Conservation (phyloP, 345 rosid genomes). For the Abelmoschus esculentus region DNA sequence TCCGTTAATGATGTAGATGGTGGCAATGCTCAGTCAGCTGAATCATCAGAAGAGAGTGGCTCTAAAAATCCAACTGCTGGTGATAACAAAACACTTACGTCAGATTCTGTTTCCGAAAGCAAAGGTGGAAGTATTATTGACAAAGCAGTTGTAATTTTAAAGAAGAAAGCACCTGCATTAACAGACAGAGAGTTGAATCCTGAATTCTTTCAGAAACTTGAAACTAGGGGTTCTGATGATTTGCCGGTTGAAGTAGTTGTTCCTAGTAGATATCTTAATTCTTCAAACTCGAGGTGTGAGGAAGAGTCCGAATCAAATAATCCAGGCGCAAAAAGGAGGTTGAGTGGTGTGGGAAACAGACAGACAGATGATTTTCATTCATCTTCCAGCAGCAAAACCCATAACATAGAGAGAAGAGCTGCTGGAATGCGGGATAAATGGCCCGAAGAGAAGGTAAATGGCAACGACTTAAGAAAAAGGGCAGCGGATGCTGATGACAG, state of each 20-base stretch:
- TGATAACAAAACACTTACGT: slow-evolving; percentile 27
- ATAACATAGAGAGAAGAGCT: slow-evolving; percentile 34
- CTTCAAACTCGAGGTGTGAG: slow-evolving; percentile 48
- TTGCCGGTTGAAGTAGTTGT: slow-evolving; percentile 91
- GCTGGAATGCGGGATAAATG: slow-evolving; percentile 26
- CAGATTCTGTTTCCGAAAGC: slow-evolving; percentile 46
- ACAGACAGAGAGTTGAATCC: slow-evolving; percentile 83
- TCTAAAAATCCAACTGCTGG: slow-evolving; percentile 32
- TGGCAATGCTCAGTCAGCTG: slow-evolving; percentile 28
- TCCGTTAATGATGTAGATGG: slow-evolving; percentile 26
- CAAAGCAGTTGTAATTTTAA: slow-evolving; percentile 73
- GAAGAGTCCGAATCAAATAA: slow-evolving; percentile 47
- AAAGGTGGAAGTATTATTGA: slow-evolving; percentile 62
- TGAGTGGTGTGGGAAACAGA: slow-evolving; percentile 34
- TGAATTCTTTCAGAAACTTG: slow-evolving; percentile 92
- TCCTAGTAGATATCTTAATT: slow-evolving; percentile 59
- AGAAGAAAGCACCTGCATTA: slow-evolving; percentile 78
- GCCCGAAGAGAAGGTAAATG: slow-evolving; percentile 33
- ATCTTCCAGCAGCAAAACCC: slow-evolving; percentile 29
- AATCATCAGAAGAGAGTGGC: slow-evolving; percentile 35
- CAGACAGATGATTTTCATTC: slow-evolving; percentile 36
- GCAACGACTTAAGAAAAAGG: slow-evolving; percentile 47
- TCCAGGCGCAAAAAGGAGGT: slow-evolving; percentile 37
- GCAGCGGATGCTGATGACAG: slow-evolving; percentile 43
- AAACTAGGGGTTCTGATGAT: slow-evolving; percentile 65